These are phyloP conservation scores for Liquidambar formosana DNA, from an alignment of 164 flowering plant genomes.

Conservation along the genomic window DNA sequence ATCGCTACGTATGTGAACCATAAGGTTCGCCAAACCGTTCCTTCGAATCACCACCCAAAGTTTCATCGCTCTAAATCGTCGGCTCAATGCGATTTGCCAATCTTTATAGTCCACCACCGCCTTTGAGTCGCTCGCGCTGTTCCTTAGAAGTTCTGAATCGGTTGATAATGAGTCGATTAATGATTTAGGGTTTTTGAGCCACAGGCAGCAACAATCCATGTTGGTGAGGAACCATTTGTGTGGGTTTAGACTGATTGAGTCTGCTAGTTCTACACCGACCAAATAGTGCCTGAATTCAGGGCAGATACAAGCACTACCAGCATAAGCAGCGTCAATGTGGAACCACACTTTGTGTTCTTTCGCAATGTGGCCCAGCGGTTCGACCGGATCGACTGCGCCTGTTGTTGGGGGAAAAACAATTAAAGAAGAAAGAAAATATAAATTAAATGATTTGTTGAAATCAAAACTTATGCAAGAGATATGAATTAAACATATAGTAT, in stretches of 20 bases:
- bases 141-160: not conserved
- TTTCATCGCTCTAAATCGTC: constrained; percentile 10
- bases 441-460: too few relatives aligned
- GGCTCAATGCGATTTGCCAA: constrained; percentile 11
- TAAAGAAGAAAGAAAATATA: too few relatives aligned
- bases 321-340: constrained; percentile 18
- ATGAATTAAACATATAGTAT: too few relatives aligned
- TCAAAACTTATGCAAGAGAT: too few relatives aligned
- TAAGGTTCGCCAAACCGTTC: constrained; percentile 5
- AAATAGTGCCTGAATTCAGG: constrained; percentile 15
- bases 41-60: constrained; percentile 10
- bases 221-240: not conserved
- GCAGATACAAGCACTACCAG: constrained; percentile 12
- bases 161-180: not conserved
- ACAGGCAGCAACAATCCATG: not conserved
- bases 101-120: constrained; percentile 13
- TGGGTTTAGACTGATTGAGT: not conserved
- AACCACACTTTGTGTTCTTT: constrained; percentile 3
- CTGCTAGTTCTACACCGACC: not conserved
- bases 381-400: too few relatives aligned
- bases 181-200: not conserved
- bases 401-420: too few relatives aligned
- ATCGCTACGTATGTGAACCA: constrained; percentile 15
- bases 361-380: too few relatives aligned
- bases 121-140: not conserved